phyloP scores from a whole-genome alignment of 176 grass and related monocot species.

The Triticum timopheevii region DNA sequence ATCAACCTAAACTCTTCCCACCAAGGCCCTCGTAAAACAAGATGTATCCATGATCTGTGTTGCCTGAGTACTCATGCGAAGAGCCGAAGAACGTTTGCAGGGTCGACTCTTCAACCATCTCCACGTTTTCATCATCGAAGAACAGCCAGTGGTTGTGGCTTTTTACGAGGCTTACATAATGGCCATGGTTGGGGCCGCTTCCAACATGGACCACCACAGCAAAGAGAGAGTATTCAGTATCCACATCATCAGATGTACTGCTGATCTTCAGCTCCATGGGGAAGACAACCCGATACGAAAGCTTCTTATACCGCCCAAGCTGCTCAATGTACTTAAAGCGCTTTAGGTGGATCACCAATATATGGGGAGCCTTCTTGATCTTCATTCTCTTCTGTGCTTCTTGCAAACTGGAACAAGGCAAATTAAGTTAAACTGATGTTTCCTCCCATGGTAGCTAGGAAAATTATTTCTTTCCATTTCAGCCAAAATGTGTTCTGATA shows the following conservation, averaged over 20 bases:
- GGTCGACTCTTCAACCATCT: slow-evolving; percentile 94
- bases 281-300: slow-evolving; percentile 95
- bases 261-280: slow-evolving; percentile 93
- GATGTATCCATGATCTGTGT: slow-evolving; percentile 99
- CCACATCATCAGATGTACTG: slow-evolving; percentile 72
- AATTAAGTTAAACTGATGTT: slow-evolving; percentile 23
- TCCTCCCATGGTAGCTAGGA: not conserved
- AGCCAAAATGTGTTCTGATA: slow-evolving; percentile 16
- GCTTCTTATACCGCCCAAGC: slow-evolving; percentile 91
- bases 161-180: slow-evolving; percentile 95
- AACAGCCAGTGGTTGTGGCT: slow-evolving; percentile 97
- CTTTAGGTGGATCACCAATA: slow-evolving; percentile 94
- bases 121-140: slow-evolving; percentile 94
- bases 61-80: slow-evolving; percentile 91
- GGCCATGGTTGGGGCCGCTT: slow-evolving; percentile 96
- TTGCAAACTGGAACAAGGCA: slow-evolving; percentile 70
- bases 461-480: not conserved
- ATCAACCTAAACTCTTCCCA: slow-evolving; percentile 54
- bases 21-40: slow-evolving; percentile 94
- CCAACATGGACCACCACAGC: slow-evolving; percentile 95
- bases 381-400: slow-evolving; percentile 99
- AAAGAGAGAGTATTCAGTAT: slow-evolving; percentile 91
- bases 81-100: slow-evolving; percentile 93
- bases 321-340: slow-evolving; percentile 96
- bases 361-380: slow-evolving; percentile 92